Base-by-base conservation (phyloP, 2,329 filamentous ascomycete species). In the Phialophora tarda region DNA sequence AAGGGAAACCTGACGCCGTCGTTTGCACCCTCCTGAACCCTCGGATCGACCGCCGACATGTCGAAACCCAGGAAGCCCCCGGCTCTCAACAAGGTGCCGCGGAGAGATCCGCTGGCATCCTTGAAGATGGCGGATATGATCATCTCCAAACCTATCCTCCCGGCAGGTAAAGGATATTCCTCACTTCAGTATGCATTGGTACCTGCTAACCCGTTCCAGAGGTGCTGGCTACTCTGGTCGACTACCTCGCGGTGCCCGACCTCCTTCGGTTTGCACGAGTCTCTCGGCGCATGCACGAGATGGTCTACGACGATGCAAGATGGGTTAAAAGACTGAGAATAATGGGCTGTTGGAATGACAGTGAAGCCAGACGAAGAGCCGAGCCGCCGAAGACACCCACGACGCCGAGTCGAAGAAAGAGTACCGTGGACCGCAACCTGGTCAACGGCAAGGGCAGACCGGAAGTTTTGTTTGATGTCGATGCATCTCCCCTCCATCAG, bases 251-350 rank as follows among this genome's bases (percentile, higher is more conserved):
- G 47, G 86, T 97, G 30, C 82, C 89, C 67, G 94, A 97, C 77
- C 89, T 96, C 74, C 86, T 98, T 76, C 88, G 88, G 72, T 94
- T 92, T 76, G 94, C 95, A 53, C 89, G 90, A 69, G 89, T 91
- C 26, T 97, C 92, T 65, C 90, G 87, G 75, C 91, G 92, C 67
- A 87, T 98, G 85, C 90, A 91, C 76, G 95, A 99, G 80, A 99
- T 99, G 93, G 93, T 97, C 2, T 99, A 98, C 79, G 95, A 99
- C 77, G 95, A 99, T 78, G 92, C 93, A 58, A 86, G 94, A 81
- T 99, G 95, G 95, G 91, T 98, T 47, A 88, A 91, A 70, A 86
- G 91, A 69, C 80, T 99, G 62, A 91, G 91, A 76, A 88, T 85
- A 65, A 97, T 99, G 88, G 91, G 90, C 1, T 90, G 91, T 71